A percentile compares a stretch with the other conserved stretches of the same genome.
Conservation (phyloP, 345 rosid species). For the Euphorbia tirucalli region DNA sequence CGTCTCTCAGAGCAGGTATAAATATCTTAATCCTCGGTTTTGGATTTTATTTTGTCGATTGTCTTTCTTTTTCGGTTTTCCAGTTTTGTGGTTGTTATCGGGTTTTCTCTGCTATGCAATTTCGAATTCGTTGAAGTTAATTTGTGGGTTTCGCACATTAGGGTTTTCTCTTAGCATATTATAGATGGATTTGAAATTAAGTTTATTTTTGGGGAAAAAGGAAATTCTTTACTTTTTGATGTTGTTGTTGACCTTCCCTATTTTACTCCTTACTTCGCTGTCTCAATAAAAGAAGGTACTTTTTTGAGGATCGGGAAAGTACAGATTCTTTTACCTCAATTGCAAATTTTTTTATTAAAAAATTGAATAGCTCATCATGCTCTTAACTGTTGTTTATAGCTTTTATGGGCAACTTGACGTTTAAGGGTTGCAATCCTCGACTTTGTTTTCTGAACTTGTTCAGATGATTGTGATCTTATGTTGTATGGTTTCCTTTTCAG, state of each 20-base stretch:
- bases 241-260: not conserved
- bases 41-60: no score
- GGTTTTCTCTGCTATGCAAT: not conserved
- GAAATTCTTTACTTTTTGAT: not conserved
- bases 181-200: not conserved
- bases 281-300: conserved; percentile 1
- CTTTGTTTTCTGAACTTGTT: not conserved
- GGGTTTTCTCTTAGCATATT: not conserved
- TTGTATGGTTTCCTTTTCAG: not conserved
- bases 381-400: not conserved
- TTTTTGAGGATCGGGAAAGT: not conserved
- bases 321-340: not conserved
- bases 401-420: not conserved
- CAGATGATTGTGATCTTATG: no score
- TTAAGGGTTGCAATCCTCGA: not conserved
- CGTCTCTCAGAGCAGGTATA: conserved; percentile 91
- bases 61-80: no score
- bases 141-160: no score
- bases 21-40: not conserved
- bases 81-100: not conserved
- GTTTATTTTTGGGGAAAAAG: not conserved
- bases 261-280: not conserved
- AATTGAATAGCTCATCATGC: not conserved
- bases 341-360: not conserved
- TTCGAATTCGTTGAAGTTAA: not conserved